phyloP scores from a whole-genome alignment of 1,139 yeast genomes.

The Petasospora rhodanensis region DNA sequence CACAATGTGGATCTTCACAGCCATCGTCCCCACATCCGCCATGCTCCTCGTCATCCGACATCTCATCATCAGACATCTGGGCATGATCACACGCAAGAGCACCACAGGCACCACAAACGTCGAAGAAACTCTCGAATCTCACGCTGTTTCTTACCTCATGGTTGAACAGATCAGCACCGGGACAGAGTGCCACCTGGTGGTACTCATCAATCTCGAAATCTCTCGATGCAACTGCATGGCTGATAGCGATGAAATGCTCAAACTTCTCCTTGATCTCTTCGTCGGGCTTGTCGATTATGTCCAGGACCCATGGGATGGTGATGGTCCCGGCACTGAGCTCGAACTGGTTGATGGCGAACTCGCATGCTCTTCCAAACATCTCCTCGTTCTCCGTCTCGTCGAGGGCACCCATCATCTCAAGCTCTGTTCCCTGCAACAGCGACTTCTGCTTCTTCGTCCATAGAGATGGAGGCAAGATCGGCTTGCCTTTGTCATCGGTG shows the following conservation, averaged over 20 bases:
- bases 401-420: slow-evolving; percentile 58
- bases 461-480: slow-evolving; percentile 53
- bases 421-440: slow-evolving; percentile 60
- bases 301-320: slow-evolving; percentile 23
- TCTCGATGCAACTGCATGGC: slow-evolving; percentile 64
- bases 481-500: slow-evolving; percentile 27
- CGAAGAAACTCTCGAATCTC: slow-evolving; percentile 68
- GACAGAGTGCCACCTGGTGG: slow-evolving; percentile 74
- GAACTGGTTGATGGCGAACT: slow-evolving; percentile 38
- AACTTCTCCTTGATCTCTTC: slow-evolving; percentile 27
- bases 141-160: slow-evolving; percentile 62
- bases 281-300: slow-evolving; percentile 17
- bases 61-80: no score
- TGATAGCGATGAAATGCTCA: slow-evolving; percentile 44
- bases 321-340: slow-evolving; percentile 15
- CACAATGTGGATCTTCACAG: slow-evolving; percentile 22
- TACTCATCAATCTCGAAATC: slow-evolving; percentile 77
- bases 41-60: neutral
- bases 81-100: slow-evolving; percentile 43
- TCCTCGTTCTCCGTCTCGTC: slow-evolving; percentile 53
- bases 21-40: slow-evolving; percentile 10
- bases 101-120: slow-evolving; percentile 75
- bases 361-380: slow-evolving; percentile 48
- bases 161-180: slow-evolving; percentile 88
- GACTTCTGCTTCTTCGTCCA: slow-evolving; percentile 54